These are phyloP conservation scores for Litsea cubeba DNA, from an alignment of 164 flowering plant genomes.

Conservation along the genomic window DNA sequence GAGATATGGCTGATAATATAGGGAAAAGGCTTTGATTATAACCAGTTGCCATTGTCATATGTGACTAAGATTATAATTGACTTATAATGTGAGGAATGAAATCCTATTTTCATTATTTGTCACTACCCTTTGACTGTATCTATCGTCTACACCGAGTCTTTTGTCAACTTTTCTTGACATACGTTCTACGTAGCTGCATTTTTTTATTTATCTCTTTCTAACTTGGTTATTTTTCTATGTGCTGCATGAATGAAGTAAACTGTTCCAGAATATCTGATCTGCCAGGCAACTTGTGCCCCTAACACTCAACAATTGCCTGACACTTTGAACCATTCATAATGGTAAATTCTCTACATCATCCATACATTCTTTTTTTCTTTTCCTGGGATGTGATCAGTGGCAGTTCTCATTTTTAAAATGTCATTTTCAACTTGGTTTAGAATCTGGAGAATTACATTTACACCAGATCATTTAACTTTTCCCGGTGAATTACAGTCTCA, in stretches of 20 bases:
- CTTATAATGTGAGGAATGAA: not conserved
- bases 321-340: conserved; percentile 3
- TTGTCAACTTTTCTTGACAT: not conserved
- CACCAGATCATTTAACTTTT: not conserved
- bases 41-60: not conserved
- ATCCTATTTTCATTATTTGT: not conserved
- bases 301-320: not conserved
- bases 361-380: not conserved
- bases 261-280: not conserved
- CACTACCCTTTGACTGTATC: not conserved
- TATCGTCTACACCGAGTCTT: not conserved
- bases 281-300: not conserved
- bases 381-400: not conserved
- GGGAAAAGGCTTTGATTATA: not conserved
- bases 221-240: not conserved
- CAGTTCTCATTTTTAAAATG: not conserved
- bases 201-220: not conserved
- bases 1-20: not conserved
- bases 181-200: not conserved
- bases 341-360: conserved; percentile 2
- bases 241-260: not conserved
- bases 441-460: not conserved
- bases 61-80: not conserved
- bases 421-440: not conserved
- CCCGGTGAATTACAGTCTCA: not conserved